phyloP scores from a whole-genome alignment of 1,139 yeast genomes.

The Pichia sp. region DNA sequence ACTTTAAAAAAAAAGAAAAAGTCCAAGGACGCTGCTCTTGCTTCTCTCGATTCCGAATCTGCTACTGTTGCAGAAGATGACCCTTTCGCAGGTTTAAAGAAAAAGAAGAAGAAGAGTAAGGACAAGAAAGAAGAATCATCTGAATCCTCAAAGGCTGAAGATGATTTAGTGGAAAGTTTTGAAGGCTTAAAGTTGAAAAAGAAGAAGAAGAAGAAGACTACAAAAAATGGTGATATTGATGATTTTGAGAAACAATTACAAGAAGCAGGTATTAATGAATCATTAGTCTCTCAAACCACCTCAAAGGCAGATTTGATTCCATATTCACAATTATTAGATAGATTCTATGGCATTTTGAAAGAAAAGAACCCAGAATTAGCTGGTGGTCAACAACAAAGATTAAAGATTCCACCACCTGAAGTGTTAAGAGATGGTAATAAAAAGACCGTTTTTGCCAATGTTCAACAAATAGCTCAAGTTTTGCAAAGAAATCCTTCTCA shows the following conservation, averaged over 20 bases:
- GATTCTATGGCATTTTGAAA: slow-evolving; percentile 81
- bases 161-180: slow-evolving; percentile 56
- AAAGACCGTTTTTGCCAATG: slow-evolving; percentile 92
- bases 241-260: slow-evolving; percentile 89
- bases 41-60: slow-evolving; percentile 27
- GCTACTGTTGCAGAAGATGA: slow-evolving; percentile 37
- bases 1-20: slow-evolving; percentile 84
- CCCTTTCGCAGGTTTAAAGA: slow-evolving; percentile 49
- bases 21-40: slow-evolving; percentile 39
- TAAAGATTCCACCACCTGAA: slow-evolving; percentile 96
- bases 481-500: slow-evolving; percentile 97
- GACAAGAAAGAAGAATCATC: slow-evolving; percentile 33
- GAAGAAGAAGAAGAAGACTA: slow-evolving; percentile 73
- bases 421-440: slow-evolving; percentile 97
- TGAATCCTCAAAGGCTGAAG: slow-evolving; percentile 33
- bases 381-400: slow-evolving; percentile 90
- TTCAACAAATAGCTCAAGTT: slow-evolving; percentile 89
- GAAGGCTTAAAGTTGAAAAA: slow-evolving; percentile 67
- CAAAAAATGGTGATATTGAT: slow-evolving; percentile 54
- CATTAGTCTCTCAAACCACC: slow-evolving; percentile 27
- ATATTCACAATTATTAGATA: slow-evolving; percentile 68
- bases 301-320: slow-evolving; percentile 53
- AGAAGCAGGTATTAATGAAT: slow-evolving; percentile 73
- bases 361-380: slow-evolving; percentile 97
- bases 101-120: slow-evolving; percentile 43